Evolutionary conservation across 768 basidiomycete genomes (phyloP), one percentile per base, ranked within the genome.

Genomic region (Lactarius tabidus): DNA sequence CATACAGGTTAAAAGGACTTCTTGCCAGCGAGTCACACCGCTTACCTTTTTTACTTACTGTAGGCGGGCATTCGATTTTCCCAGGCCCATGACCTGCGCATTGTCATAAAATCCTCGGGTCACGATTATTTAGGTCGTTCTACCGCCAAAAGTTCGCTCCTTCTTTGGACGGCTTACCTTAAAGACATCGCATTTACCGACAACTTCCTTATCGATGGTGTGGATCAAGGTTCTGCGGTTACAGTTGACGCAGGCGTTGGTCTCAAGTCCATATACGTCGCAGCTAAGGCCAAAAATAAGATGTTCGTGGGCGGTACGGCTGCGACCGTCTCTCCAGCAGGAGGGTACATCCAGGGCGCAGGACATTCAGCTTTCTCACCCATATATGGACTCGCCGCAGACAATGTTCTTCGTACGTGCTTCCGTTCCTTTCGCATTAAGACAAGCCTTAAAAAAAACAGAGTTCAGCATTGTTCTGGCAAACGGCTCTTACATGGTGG

Each of bases 71-170:
- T 78, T 20, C 64, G 48, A 26, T 78, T 78, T 62, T 71, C 76
- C 1, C 57, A 45, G 26, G 51, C 57, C 12, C 63, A 77, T 45
- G 72, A 75, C 43, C 70, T 78, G 29, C 75, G 75, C 7, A 57
- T 77, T 18, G 72, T 64, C 6, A 69, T 78, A 63, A 77, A 76
- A 62, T 69, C 72, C 15, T 70, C 67, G 7, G 77, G 79, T 0
- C 80, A 81, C 60, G 81, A 81, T 61, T 78, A 73, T 66, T 75
- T 82, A 10, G 80, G 81, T 2, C 74, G 81, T 12, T 81, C 81
- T 28, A 77, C 80, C 2, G 79, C 76, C n/a, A 75, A 74, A 0
- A 73, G 75, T 17, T 75, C 75, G 3, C 74, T 83, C 38, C 69
- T 81, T 60, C 69, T 81, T 52, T 81, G 77, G 75, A 80, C 78